Evolutionary conservation across 305 asterid genomes (phyloP).

Genomic region (Fraxinus xanthoxyloides): DNA sequence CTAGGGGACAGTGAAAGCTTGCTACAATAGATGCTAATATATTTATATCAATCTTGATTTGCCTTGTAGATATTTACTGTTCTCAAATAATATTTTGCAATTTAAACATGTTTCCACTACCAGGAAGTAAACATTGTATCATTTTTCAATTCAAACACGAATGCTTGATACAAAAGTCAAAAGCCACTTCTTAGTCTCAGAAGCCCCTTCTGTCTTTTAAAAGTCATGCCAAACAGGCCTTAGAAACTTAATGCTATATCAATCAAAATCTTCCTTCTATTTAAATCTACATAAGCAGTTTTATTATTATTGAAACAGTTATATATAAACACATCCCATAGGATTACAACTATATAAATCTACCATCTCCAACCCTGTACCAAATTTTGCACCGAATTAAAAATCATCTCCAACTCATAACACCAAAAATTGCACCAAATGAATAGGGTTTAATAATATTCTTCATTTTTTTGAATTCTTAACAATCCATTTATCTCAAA

Average conservation of each 20-base stretch:
- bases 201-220: neutral
- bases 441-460: too few species aligned
- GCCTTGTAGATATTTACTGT: neutral
- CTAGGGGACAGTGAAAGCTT: neutral
- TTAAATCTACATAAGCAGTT: neutral
- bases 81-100: neutral
- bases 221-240: neutral
- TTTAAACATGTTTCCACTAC: neutral
- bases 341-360: neutral
- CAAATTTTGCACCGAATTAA: too few species aligned
- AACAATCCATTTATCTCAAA: too few species aligned
- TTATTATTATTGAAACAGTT: neutral
- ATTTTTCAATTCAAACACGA: neutral
- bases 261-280: neutral
- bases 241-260: neutral
- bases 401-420: too few species aligned
- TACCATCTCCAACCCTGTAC: too few species aligned
- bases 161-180: neutral
- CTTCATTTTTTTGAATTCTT: too few species aligned
- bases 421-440: too few species aligned
- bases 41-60: neutral
- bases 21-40: neutral
- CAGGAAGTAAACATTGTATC: neutral
- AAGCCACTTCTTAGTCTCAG: neutral
- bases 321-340: neutral